These are phyloP conservation scores for Leucaena leucocephala DNA, from an alignment of 306 rosid genomes.

Conservation along the genomic window DNA sequence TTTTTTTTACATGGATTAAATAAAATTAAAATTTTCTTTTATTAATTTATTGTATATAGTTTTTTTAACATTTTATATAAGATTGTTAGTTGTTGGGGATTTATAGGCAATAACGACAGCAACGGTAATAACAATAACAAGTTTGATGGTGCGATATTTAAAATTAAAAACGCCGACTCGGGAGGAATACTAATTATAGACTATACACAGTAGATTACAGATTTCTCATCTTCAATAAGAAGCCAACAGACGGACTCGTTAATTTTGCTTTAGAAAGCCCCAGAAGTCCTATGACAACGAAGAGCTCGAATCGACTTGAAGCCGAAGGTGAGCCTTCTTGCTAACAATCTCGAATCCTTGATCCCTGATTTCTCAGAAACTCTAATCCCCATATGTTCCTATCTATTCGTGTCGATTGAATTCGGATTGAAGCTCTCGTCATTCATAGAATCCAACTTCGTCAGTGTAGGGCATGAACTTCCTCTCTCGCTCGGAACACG, in stretches of 20 bases:
- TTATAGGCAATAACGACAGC: too few species aligned
- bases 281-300: slow-evolving; percentile 25
- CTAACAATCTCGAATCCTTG: slow-evolving; percentile 9
- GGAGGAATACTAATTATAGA: background rate
- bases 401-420: background rate
- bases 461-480: slow-evolving; percentile 32
- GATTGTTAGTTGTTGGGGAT: too few species aligned
- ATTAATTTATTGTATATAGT: too few species aligned
- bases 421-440: slow-evolving; percentile 21
- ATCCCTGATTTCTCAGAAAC: slow-evolving; percentile 23
- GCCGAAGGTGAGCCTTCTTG: slow-evolving; percentile 46
- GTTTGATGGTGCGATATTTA: too few species aligned
- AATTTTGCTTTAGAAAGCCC: slow-evolving; percentile 18
- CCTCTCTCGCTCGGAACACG: slow-evolving; percentile 2
- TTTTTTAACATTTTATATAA: too few species aligned
- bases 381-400: background rate
- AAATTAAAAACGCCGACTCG: background rate
- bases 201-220: background rate
- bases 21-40: too few species aligned
- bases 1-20: too few species aligned
- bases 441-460: slow-evolving; percentile 26
- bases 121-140: too few species aligned
- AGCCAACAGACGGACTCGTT: background rate
- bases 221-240: background rate
- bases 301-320: slow-evolving; percentile 46